phyloP scores from a whole-genome alignment of 1,139 yeast genomes.

The Dujonia santamariae region DNA sequence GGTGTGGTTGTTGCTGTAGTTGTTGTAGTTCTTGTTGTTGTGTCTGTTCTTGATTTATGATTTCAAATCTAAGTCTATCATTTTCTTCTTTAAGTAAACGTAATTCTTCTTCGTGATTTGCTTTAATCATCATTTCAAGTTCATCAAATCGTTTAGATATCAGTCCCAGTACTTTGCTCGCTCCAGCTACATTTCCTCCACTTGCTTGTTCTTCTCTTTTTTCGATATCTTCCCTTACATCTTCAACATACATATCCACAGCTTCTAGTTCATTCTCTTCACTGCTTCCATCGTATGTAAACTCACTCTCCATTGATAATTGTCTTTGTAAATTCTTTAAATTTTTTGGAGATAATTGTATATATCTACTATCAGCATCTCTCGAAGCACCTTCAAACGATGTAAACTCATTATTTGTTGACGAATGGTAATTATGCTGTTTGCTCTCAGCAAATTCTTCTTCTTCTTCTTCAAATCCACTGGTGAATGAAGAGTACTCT shows the following conservation, averaged over 20 bases:
- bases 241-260: slow-evolving; percentile 5
- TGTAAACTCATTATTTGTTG: slow-evolving; percentile 22
- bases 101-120: slow-evolving; percentile 8
- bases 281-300: slow-evolving; percentile 25
- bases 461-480: slow-evolving; percentile 27
- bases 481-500: slow-evolving; percentile 36
- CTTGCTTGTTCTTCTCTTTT: neutral
- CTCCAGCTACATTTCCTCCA: neutral
- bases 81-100: slow-evolving; percentile 15
- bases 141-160: slow-evolving; percentile 16
- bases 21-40: slow-evolving; percentile 11
- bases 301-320: slow-evolving; percentile 15
- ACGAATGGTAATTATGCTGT: slow-evolving; percentile 1
- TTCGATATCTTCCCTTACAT: neutral
- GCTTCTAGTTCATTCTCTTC: slow-evolving; percentile 1
- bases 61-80: slow-evolving; percentile 13
- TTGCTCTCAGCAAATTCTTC: slow-evolving; percentile 4
- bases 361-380: neutral
- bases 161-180: slow-evolving; percentile 5
- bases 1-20: slow-evolving; percentile 5
- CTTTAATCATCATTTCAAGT: slow-evolving; percentile 16
- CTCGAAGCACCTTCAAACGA: slow-evolving; percentile 15
- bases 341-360: slow-evolving; percentile 10
- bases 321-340: slow-evolving; percentile 9
- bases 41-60: slow-evolving; percentile 12